These are phyloP conservation scores for Sutorius australiensis DNA, from an alignment of 768 basidiomycete genomes.

Conservation along the genomic window DNA sequence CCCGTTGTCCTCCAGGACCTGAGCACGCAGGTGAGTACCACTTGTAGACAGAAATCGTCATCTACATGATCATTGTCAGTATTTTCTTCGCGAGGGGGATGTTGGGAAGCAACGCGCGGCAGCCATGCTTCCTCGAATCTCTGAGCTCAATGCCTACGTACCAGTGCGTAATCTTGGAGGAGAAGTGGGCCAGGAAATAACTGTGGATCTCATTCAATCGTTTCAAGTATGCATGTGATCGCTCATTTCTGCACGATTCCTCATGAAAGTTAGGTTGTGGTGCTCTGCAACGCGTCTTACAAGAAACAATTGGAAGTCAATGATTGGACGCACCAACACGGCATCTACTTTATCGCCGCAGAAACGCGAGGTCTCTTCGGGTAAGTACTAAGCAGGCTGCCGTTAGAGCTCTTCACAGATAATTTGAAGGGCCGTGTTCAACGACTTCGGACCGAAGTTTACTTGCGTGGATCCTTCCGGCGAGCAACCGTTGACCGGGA, in stretches of 20 bases:
- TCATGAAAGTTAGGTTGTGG: conserved; percentile 62
- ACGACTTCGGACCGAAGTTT: conserved; percentile 94
- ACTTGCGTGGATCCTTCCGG: conserved; percentile 98
- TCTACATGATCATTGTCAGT: conserved; percentile 46
- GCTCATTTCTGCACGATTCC: conserved; percentile 1
- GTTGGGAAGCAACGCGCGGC: conserved; percentile 84
- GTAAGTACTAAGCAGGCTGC: conserved; percentile 40
- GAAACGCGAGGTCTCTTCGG: conserved; percentile 94
- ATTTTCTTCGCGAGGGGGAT: conserved; percentile 87
- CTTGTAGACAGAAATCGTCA: neutral
- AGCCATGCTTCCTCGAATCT: conserved; percentile 81
- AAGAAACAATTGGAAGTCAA: conserved; percentile 91
- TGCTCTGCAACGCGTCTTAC: conserved; percentile 74
- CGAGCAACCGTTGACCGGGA: conserved; percentile 87
- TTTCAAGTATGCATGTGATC: conserved; percentile 67
- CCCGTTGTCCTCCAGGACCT: conserved; percentile 85
- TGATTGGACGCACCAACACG: conserved; percentile 88
- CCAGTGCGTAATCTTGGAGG: conserved; percentile 88
- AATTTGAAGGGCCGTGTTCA: conserved; percentile 75
- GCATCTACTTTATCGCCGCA: conserved; percentile 86
- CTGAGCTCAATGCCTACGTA: conserved; percentile 95
- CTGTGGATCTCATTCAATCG: conserved; percentile 74
- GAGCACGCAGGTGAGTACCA: conserved; percentile 72
- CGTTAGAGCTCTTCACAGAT: conserved; percentile 2
- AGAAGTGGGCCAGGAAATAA: conserved; percentile 68